Conservation (phyloP, 2,329 filamentous ascomycete genomes). For the Trichoderma polysporum region DNA sequence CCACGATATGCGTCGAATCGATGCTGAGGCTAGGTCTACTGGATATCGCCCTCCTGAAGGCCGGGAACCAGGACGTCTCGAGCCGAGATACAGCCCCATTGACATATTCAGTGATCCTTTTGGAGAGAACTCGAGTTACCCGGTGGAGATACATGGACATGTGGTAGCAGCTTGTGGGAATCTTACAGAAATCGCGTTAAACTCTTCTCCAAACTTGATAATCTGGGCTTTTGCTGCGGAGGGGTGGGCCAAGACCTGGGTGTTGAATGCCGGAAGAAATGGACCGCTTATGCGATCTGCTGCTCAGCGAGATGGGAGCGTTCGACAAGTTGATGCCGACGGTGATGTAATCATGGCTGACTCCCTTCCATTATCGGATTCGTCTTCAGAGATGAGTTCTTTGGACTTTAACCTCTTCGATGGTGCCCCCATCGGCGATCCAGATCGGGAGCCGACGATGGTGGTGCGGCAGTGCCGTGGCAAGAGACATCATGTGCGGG, state of each 20-base stretch:
- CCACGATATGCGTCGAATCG: conserved; percentile 33
- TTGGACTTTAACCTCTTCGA: conserved; percentile 18
- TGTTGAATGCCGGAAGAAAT: conserved; percentile 28
- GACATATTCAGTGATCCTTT: conserved; percentile 25
- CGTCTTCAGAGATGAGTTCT: background rate
- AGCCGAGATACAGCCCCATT: conserved; percentile 26
- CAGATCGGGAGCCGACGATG: background rate
- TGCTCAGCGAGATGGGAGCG: conserved; percentile 35
- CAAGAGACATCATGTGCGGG: conserved; percentile 1
- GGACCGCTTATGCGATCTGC: conserved; percentile 24
- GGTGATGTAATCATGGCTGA: conserved; percentile 34
- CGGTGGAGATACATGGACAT: conserved; percentile 36
- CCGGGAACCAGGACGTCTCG: conserved; percentile 7
- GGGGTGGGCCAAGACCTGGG: conserved; percentile 37
- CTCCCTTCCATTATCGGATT: background rate
- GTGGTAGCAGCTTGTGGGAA: conserved; percentile 33
- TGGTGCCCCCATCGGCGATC: background rate
- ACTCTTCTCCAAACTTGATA: conserved; percentile 35
- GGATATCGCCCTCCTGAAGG: conserved; percentile 12
- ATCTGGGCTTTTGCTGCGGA: conserved; percentile 38
- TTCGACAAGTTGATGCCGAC: conserved; percentile 34
- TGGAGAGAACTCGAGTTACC: conserved; percentile 25
- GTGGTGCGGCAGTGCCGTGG: background rate
- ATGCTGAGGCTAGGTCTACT: conserved; percentile 17
- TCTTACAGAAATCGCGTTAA: conserved; percentile 35